phyloP scores from a whole-genome alignment of 2,329 filamentous ascomycete species.

The Thelonectria rubi region DNA sequence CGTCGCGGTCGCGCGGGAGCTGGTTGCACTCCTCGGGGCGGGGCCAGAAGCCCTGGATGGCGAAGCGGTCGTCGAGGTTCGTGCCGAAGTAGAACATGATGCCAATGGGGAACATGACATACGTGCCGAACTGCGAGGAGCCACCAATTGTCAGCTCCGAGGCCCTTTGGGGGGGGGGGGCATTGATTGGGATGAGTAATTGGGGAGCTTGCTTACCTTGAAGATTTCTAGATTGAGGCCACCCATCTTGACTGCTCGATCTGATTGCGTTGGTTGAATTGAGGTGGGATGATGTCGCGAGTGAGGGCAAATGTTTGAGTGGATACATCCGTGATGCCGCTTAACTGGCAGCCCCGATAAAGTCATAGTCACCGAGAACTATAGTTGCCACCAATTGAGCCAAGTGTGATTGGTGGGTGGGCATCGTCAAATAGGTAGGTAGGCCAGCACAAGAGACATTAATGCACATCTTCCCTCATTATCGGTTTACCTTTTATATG shows the following conservation, averaged over 20 bases:
- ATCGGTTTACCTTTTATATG: conserved; percentile 14
- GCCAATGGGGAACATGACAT: conserved; percentile 97
- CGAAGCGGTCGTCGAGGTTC: conserved; percentile 93
- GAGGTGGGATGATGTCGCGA: conserved; percentile 25
- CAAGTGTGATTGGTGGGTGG: conserved; percentile 30
- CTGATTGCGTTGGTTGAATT: conserved; percentile 11
- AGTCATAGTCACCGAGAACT: conserved; percentile 15
- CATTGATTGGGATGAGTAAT: conserved; percentile 21
- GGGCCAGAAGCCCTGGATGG: conserved; percentile 93
- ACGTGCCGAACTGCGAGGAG: conserved; percentile 84
- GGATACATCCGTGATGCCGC: conserved; percentile 32
- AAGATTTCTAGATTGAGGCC: conserved; percentile 94
- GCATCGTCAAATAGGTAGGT: not conserved
- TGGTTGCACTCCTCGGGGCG: conserved; percentile 79
- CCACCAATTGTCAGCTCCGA: conserved; percentile 14
- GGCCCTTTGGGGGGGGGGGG: not conserved
- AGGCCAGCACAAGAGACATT: not conserved
- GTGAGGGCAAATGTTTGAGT: conserved; percentile 29
- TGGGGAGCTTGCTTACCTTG: conserved; percentile 68
- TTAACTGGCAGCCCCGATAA: conserved; percentile 38
- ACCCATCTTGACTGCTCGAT: conserved; percentile 60
- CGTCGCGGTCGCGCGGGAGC: conserved; percentile 79
- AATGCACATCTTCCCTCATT: conserved; percentile 9
- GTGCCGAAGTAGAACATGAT: conserved; percentile 99
- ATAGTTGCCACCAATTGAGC: conserved; percentile 29